phyloP scores from a whole-genome alignment of 192 early-diverging fungal genomes.

The Entomortierella chlamydospora region DNA sequence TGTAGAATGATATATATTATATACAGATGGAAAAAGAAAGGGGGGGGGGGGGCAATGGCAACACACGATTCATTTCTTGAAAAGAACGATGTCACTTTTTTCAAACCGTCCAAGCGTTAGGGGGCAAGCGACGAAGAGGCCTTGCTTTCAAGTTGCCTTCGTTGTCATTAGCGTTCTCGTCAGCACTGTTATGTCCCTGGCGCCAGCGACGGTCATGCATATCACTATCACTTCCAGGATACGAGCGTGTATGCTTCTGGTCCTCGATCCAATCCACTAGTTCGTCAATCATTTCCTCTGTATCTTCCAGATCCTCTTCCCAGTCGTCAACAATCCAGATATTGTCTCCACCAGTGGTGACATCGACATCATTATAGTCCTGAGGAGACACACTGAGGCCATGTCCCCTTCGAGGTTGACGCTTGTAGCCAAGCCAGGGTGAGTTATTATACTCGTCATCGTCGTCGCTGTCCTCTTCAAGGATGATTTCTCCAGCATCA shows the following conservation, averaged over 20 bases:
- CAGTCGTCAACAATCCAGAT: conserved; percentile 12
- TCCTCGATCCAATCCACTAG: conserved; percentile 25
- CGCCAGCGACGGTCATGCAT: background rate
- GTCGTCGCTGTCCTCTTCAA: background rate
- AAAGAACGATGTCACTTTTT: background rate
- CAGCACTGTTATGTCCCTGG: background rate
- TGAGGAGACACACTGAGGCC: background rate
- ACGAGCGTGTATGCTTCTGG: background rate
- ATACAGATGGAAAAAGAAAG: no score
- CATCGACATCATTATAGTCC: background rate
- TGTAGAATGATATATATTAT: no score
- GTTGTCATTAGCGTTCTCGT: background rate
- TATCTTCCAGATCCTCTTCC: conserved; percentile 17
- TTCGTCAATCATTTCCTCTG: conserved; percentile 9
- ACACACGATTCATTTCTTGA: no score
- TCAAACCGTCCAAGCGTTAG: background rate
- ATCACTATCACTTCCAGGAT: background rate
- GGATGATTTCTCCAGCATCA: background rate
- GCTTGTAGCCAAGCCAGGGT: background rate
- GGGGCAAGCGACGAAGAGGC: background rate
- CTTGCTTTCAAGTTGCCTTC: background rate
- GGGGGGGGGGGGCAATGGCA: no score
- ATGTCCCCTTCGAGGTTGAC: background rate
- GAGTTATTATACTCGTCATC: background rate
- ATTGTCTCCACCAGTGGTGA: background rate